Percentiles rank a stretch among this genome's conserved stretches.
Conservation (phyloP, 352 stramenopile species). For the Globisporangium barbulae region DNA sequence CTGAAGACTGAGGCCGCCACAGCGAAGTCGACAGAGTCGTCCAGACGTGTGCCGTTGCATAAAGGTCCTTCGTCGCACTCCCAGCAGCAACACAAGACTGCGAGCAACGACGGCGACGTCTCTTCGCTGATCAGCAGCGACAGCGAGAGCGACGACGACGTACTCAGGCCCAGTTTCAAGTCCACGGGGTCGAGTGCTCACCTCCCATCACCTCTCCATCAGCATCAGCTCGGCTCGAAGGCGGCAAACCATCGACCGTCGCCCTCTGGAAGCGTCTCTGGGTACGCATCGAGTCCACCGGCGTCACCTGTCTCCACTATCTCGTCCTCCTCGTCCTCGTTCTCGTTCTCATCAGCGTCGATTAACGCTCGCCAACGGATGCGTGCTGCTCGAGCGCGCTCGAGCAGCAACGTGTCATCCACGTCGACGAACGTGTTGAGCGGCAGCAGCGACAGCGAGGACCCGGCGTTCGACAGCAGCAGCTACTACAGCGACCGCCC, state of each 20-base stretch:
- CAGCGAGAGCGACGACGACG: constrained; percentile 68
- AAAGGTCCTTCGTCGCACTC: not conserved
- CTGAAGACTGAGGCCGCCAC: not conserved
- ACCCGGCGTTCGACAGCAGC: constrained; percentile 12
- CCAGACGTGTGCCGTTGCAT: not conserved
- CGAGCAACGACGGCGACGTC: constrained; percentile 51
- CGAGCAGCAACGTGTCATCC: constrained; percentile 25
- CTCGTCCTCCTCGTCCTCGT: constrained; percentile 36
- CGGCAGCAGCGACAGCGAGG: constrained; percentile 28
- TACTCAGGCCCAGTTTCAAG: constrained; percentile 60
- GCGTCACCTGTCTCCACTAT: constrained; percentile 44
- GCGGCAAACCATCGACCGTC: not conserved
- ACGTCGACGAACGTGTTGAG: constrained; percentile 30
- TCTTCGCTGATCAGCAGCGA: constrained; percentile 79
- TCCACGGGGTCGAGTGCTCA: constrained; percentile 9
- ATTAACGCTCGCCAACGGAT: not conserved
- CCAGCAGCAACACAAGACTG: not conserved
- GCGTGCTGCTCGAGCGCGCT: constrained; percentile 4
- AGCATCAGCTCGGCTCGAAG: not conserved
- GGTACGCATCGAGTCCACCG: constrained; percentile 37
- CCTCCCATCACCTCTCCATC: constrained; percentile 10
- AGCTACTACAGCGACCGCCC: constrained; percentile 31
- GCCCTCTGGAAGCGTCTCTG: constrained; percentile 14
- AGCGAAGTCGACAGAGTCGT: not conserved
- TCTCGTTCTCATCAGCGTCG: constrained; percentile 15